These are phyloP conservation scores for Harrya chromipes DNA, from an alignment of 768 basidiomycete genomes.

Conservation along the genomic window DNA sequence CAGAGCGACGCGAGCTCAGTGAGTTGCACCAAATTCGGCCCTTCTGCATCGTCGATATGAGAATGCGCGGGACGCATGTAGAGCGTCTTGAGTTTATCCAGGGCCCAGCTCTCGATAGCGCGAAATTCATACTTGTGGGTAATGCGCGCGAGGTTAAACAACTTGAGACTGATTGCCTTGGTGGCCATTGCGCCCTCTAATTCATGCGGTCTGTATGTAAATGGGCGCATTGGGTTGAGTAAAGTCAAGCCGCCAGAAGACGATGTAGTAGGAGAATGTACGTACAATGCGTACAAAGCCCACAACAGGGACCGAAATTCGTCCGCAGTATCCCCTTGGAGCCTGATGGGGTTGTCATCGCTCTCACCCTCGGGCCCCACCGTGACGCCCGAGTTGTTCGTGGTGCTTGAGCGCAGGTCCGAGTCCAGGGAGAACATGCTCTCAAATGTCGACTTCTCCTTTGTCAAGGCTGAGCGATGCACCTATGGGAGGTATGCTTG, in stretches of 20 bases:
- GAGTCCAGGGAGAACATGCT: conserved; percentile 45
- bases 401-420: conserved; percentile 28
- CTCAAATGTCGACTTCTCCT: conserved; percentile 46
- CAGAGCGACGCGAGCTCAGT: conserved; percentile 54
- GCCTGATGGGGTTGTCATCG: conserved; percentile 49
- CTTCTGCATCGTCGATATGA: conserved; percentile 30
- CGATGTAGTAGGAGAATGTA: conserved; percentile 11
- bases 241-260: background rate
- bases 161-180: conserved; percentile 42
- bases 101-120: conserved; percentile 44
- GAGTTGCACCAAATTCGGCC: conserved; percentile 42
- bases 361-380: conserved; percentile 43
- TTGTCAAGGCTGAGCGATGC: conserved; percentile 40
- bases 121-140: conserved; percentile 49
- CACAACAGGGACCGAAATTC: conserved; percentile 54
- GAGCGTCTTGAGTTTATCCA: conserved; percentile 37
- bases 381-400: conserved; percentile 23
- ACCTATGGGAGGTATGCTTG: conserved; percentile 30
- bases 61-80: conserved; percentile 32
- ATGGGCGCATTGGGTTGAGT: background rate
- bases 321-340: conserved; percentile 46
- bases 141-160: conserved; percentile 47
- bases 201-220: conserved; percentile 40
- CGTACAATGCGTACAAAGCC: conserved; percentile 52
- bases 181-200: conserved; percentile 41